Base-by-base conservation (phyloP, 2,329 filamentous ascomycete genomes). In the Dothistroma pini region DNA sequence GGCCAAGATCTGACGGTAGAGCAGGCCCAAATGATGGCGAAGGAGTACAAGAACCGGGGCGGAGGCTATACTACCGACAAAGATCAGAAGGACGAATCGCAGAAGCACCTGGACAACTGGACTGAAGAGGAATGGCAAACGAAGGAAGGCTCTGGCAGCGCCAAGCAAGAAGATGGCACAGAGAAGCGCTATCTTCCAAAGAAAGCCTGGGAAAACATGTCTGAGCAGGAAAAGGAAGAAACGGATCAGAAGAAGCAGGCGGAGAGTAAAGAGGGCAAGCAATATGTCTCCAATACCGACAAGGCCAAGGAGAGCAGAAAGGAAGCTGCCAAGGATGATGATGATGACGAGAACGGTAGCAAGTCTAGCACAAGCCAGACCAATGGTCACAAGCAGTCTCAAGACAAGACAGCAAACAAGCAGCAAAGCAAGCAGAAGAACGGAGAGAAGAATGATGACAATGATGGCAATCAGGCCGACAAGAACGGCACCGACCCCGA, bases 51-150 rank as follows among this genome's bases (percentile, higher is more conserved):
- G 68, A 79, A 78, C 59, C 76, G 78, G 19, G 77, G 78, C 6
- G 79, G 79, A 7, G 74, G 69, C 29, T 80, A 81, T 67, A 81
- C 73, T 7, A 80, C 76, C 2, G 74, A 76, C 52, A 79, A 81
- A 50, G 70, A 73, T n/a, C 62, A 70, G 44, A 74, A 80, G 60
- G 75, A 79, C 61, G 71, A 79, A 25, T 75, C 74, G 4, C 78
- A 80, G 57, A 75, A 79, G 67, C 70, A 79, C 53, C 71, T 81
- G 1, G 72, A 75, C 6, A 72, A 80, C 19, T 81, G 80, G 79
- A 73, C 70, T 0, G 71, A 80, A n/a, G 79, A 81, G 57, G 76
- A 81, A 5, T 81, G 79, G 78, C 78, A 81, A 71, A 81, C 78
- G 0, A 81, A 80, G 60, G 78, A 81, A 52, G 79, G 79, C 0